These are phyloP conservation scores for Candida xyloterini DNA, from an alignment of 805 yeast species.

Conservation along the genomic window DNA sequence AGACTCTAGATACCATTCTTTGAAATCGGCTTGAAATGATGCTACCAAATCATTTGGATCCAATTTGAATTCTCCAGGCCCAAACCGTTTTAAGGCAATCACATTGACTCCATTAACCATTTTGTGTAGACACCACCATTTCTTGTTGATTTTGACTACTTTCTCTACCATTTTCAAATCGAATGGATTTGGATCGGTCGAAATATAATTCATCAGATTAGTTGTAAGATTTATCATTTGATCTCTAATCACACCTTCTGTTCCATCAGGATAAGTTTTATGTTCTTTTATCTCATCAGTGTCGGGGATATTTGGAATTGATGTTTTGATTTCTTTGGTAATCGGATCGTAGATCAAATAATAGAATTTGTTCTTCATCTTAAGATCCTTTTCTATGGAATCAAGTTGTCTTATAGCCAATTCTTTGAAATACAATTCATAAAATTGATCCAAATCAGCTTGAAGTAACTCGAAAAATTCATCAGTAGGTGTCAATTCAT, in stretches of 20 bases:
- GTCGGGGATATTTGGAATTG: slow-evolving; percentile 30
- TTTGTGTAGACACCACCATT: slow-evolving; percentile 29
- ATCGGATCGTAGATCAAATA: slow-evolving; percentile 24
- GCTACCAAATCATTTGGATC: slow-evolving; percentile 16
- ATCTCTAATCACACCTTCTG: slow-evolving; percentile 9
- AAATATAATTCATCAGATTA: slow-evolving; percentile 18
- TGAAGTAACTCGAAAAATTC: slow-evolving; percentile 15
- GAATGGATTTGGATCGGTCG: slow-evolving; percentile 15
- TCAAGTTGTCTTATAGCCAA: slow-evolving; percentile 26
- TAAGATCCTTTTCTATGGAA: slow-evolving; percentile 19
- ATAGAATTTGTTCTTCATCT: slow-evolving; percentile 18
- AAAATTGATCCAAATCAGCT: slow-evolving; percentile 20
- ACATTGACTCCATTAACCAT: slow-evolving; percentile 14
- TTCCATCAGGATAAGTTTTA: slow-evolving; percentile 6
- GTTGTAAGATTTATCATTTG: slow-evolving; percentile 21
- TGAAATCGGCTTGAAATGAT: slow-evolving; percentile 27
- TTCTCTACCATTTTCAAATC: slow-evolving; percentile 19
- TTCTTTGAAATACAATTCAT: slow-evolving; percentile 26
- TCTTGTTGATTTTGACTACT: slow-evolving; percentile 23
- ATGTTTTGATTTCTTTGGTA: slow-evolving; percentile 22
- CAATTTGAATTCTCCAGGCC: slow-evolving; percentile 15
- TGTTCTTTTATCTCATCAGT: slow-evolving; percentile 18
- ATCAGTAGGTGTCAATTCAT: slow-evolving; percentile 3
- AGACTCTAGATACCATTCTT: slow-evolving; percentile 20
- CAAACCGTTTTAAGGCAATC: slow-evolving; percentile 22